phyloP scores from a whole-genome alignment of 2,329 filamentous ascomycete genomes.

The Cryoendolithus antarcticus region DNA sequence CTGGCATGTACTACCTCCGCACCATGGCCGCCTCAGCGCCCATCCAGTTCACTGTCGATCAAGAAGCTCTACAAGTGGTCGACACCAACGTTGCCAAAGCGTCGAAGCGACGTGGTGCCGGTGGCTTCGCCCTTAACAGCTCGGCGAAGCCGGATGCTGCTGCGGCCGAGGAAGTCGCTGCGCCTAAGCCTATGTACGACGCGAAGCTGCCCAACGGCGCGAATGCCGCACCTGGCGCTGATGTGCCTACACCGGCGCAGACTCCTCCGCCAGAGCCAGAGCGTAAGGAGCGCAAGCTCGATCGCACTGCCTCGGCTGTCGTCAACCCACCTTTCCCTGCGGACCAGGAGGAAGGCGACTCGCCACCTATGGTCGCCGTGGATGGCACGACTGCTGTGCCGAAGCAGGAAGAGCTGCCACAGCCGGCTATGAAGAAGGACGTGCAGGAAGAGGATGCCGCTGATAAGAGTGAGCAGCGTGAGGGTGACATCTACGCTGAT shows the following conservation, averaged over 20 bases:
- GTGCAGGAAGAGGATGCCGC: conserved; percentile 60
- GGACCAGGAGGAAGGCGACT: conserved; percentile 63
- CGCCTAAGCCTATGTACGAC: conserved; percentile 56
- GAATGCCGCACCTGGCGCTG: conserved; percentile 29
- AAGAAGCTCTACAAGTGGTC: conserved; percentile 78
- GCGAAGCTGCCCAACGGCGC: conserved; percentile 37
- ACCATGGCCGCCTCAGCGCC: conserved; percentile 94
- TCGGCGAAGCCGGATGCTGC: conserved; percentile 45
- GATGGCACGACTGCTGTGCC: conserved; percentile 49
- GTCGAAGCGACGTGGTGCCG: conserved; percentile 55
- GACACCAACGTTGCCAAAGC: conserved; percentile 65
- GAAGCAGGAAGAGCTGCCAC: conserved; percentile 53
- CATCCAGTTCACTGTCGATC: conserved; percentile 98
- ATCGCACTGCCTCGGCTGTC: conserved; percentile 32
- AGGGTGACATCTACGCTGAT: conserved; percentile 91
- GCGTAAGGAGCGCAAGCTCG: conserved; percentile 30
- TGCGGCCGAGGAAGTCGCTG: conserved; percentile 15
- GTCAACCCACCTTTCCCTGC: conserved; percentile 61
- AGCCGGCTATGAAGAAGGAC: conserved; percentile 34
- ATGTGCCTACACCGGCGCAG: conserved; percentile 55
- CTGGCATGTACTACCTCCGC: conserved; percentile 99
- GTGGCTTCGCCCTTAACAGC: conserved; percentile 26
- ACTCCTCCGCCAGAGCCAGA: conserved; percentile 51
- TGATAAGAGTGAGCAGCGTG: conserved; percentile 58
- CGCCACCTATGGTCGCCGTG: conserved; percentile 63